Evolutionary conservation across 441 rosid genomes (phyloP).

Genomic region (Jatropha podagrica): DNA sequence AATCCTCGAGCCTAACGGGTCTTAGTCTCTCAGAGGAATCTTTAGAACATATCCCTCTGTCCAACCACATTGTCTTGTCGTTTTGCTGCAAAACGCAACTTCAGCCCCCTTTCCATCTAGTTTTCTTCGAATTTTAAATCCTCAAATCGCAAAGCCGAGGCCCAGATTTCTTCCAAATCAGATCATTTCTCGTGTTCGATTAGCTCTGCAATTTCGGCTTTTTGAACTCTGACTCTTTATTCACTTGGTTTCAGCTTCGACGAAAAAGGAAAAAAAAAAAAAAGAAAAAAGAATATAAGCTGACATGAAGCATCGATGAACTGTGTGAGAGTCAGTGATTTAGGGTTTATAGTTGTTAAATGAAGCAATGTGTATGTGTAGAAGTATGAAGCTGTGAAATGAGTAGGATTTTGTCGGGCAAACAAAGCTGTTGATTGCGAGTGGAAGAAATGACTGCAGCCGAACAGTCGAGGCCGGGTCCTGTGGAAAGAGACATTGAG

Average conservation of each 20-base stretch:
- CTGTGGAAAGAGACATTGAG: conserved; percentile 67
- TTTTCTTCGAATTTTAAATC: conserved; percentile 17
- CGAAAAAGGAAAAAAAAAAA: neutral
- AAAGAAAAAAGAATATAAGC: neutral
- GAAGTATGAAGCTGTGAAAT: conserved; percentile 22
- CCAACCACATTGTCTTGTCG: conserved; percentile 27
- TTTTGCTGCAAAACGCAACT: conserved; percentile 12
- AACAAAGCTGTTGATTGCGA: conserved; percentile 14
- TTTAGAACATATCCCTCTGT: conserved; percentile 19
- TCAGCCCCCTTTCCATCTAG: neutral
- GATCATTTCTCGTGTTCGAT: conserved; percentile 7
- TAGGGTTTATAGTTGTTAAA: conserved; percentile 16
- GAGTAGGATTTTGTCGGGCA: conserved; percentile 18
- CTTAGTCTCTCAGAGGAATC: conserved; percentile 16
- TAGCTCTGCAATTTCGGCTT: neutral
- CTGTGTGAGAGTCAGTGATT: conserved; percentile 8
- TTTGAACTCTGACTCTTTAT: neutral
- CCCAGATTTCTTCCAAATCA: neutral
- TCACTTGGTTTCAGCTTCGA: neutral
- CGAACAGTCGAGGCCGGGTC: conserved; percentile 38
- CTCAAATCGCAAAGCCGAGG: conserved; percentile 1
- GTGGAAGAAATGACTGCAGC: conserved; percentile 45
- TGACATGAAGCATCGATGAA: conserved; percentile 2
- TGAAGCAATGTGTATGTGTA: conserved; percentile 8
- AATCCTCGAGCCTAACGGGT: conserved; percentile 26